Base-by-base conservation (phyloP, 2,329 filamentous ascomycete genomes). In the Aspergillus quadrilineatus region DNA sequence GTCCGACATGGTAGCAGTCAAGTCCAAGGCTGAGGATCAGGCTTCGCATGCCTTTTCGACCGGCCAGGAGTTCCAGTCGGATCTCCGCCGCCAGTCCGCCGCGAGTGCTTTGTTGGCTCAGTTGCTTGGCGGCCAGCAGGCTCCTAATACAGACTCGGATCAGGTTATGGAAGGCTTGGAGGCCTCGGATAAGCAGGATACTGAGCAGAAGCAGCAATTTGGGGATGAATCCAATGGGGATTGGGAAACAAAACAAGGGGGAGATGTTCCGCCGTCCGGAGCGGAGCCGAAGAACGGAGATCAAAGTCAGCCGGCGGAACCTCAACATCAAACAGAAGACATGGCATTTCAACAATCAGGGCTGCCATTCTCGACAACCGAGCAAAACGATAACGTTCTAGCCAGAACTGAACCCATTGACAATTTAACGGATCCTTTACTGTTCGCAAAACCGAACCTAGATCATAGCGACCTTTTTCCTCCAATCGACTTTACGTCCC, bases 21-120 rank as follows among this genome's bases (percentile, higher is more conserved):
- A 73, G 59, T 62, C 63, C 22, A 69, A 73, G 59, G 56, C 66
- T 7, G 63, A 62, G n/a, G 68, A 71, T n/a, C 58, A 55, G 50
- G 58, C 45, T 41, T 50, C 55, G 26, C 57, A 61, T 36, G 60
- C 62, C 32, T 54, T 64, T 22, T 52, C 60, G n/a, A 53, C 58
- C 28, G 47, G 62, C 47, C 67, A 69, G 36, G 60, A 63, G 26
- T 58, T 64, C 15, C 68, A 69, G 46, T 67, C 69, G 57, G 66
- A 74, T 53, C 56, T 67, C 55, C 69, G 73, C 49, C 73, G 73
- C 41, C 74, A 76, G 58, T 73, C 67, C 42, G 74, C 74, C 43
- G 74, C 75, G 54, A 74, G 71, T 28, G 71, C 74, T 43, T 68
- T 77, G 14, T 66, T 77, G 44, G 74, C 75, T 36, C 74, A 77